phyloP scores from a whole-genome alignment of 2,329 filamentous ascomycete species.

The Xylariaceae sp. region DNA sequence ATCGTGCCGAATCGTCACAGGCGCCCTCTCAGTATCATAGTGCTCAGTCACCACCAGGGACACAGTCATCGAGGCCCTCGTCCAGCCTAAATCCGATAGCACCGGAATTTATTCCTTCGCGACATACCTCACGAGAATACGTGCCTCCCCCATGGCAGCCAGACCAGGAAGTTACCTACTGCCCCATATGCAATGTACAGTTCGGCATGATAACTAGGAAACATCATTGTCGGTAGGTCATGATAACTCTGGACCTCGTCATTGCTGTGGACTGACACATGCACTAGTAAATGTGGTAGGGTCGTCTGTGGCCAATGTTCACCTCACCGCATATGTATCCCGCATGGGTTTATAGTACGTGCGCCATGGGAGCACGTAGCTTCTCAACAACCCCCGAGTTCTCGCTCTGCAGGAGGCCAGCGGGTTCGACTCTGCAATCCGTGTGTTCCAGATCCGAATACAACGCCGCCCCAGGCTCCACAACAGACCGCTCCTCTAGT shows the following conservation, averaged over 20 bases:
- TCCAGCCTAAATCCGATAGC: conserved; percentile 14
- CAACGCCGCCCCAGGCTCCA: conserved; percentile 50
- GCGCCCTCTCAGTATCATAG: background rate
- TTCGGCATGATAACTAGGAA: conserved; percentile 87
- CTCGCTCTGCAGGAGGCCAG: conserved; percentile 49
- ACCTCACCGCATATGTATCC: conserved; percentile 91
- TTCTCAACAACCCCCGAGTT: conserved; percentile 34
- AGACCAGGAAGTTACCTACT: conserved; percentile 76
- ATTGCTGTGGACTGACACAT: conserved; percentile 1
- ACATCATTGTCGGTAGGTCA: conserved; percentile 57
- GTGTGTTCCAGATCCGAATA: conserved; percentile 62
- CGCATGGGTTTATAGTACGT: conserved; percentile 86
- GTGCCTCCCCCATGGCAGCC: conserved; percentile 81
- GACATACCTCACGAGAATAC: conserved; percentile 39
- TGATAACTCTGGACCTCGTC: background rate
- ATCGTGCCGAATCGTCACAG: background rate
- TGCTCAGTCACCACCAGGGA: background rate
- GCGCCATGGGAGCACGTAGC: conserved; percentile 52
- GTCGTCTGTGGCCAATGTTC: conserved; percentile 90
- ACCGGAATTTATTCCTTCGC: conserved; percentile 6
- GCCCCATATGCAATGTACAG: conserved; percentile 76
- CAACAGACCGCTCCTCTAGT: conserved; percentile 25
- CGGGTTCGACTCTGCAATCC: conserved; percentile 60
- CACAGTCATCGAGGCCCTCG: background rate
- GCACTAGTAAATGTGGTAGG: conserved; percentile 75